Base-by-base conservation (phyloP, 2,329 filamentous ascomycete genomes). In the Ophiostoma montium region DNA sequence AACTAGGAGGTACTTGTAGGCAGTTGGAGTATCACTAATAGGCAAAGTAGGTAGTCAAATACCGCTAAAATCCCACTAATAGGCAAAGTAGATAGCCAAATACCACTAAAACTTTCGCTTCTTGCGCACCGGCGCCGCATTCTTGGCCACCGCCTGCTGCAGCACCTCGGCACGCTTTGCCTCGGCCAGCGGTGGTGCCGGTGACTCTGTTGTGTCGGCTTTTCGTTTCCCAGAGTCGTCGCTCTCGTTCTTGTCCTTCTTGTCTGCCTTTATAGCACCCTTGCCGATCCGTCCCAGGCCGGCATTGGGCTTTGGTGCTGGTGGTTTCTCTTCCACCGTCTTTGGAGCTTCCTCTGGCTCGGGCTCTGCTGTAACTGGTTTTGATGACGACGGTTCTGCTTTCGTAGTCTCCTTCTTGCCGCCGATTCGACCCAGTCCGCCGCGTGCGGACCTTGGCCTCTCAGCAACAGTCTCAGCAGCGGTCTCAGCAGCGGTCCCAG, bases 81-180 rank as follows among this genome's bases (percentile, higher is more conserved):
- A 38, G n/a, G n/a, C 19, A 38, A 18, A 18, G 12, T 36, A 18
- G 13, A 36, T 36, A 36, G 2, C 7, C 4, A 13, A 9, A 36
- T 6, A 36, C 13, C n/a, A 44, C 16, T 58, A 78, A 53, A 78
- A 78, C 46, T 67, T 72, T 39, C 75, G 65, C 61, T 75, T 78
- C 64, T 78, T 78, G 60, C 70, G 74, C 7, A 63, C 65, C 5
- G 75, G 75, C 1, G 69, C 67, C 0, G 69, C 65, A 3, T 67
- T 67, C 56, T 72, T 73, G 51, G 59, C 68, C 54, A 75, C 68
- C 13, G 75, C 60, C 33, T 77, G 70, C 50, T 62, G 65, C 49
- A 72, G 69, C 27, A 75, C 60, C 54, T 77, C 71, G n/a, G 67
- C 65, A 46, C 74, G 65, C 52, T 69, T 71, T 33, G 70, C 64